Percentiles rank a stretch among this genome's conserved stretches.
These are phyloP conservation scores for Pichia occidentalis DNA, from an alignment of 805 yeast genomes.

Conservation along the genomic window DNA sequence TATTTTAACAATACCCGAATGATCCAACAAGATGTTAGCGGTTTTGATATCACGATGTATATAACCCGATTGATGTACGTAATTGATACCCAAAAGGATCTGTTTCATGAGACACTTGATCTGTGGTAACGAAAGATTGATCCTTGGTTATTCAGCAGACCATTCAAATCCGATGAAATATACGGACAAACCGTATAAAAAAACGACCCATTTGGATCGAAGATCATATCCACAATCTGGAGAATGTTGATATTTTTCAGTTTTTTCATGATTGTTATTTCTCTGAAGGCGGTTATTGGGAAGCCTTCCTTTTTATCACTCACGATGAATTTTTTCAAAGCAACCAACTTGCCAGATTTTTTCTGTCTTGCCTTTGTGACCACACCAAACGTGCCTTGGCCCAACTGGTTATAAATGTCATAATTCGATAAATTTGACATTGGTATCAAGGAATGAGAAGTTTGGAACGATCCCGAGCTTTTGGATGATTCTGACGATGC, in stretches of 20 bases:
- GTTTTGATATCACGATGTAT: constrained; percentile 93
- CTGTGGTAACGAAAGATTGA: constrained; percentile 54
- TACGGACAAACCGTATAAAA: constrained; percentile 90
- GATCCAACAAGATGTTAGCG: constrained; percentile 83
- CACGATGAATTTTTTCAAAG: constrained; percentile 78
- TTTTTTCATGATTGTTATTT: constrained; percentile 72
- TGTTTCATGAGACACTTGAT: constrained; percentile 81
- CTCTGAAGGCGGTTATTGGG: constrained; percentile 93
- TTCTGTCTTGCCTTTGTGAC: constrained; percentile 70
- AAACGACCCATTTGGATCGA: constrained; percentile 35
- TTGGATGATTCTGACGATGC: not conserved
- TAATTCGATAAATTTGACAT: constrained; percentile 31
- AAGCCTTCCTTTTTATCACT: constrained; percentile 75
- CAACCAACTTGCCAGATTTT: constrained; percentile 59
- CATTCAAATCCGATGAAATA: constrained; percentile 88
- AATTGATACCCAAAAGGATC: constrained; percentile 71
- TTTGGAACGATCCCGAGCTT: not conserved
- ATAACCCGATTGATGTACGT: constrained; percentile 56
- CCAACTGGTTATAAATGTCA: constrained; percentile 40
- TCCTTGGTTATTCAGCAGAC: constrained; percentile 76
- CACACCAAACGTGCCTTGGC: constrained; percentile 86
- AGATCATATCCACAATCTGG: constrained; percentile 73
- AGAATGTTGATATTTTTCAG: constrained; percentile 66
- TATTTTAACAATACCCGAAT: constrained; percentile 70
- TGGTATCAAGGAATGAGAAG: constrained; percentile 12